Base-by-base conservation (phyloP, 257 asterid species). In the Lithospermum erythrorhizon region DNA sequence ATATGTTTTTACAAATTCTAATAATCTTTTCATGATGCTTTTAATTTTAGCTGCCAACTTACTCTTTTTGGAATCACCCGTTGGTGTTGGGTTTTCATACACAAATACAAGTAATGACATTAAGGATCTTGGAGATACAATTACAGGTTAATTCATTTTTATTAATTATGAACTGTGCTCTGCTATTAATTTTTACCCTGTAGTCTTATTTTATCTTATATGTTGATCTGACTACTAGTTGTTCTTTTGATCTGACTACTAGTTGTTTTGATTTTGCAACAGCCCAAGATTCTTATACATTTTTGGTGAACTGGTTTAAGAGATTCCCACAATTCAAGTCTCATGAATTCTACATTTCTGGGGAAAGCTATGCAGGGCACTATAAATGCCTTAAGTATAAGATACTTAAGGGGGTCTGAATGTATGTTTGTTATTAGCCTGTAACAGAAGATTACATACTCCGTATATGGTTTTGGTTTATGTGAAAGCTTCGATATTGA, bases 11-110 rank as follows among this genome's bases (percentile, higher is more conserved):
- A 27, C 32, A 0, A 27, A 6, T 27, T 27, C 6, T 27, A 27
- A 5, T 27, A 27, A 5, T 6, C 0, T 21, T 15, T 24, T 3
- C 30, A 13, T 41, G 16, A 20, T 57, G 63, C 17, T 29, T 6
- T 35, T 14, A 0, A 47, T 66, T 53, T 54, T 41, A 90, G 98
- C 78, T 19, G 94, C 93, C 35, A 91, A 91, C 67, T 77, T 91
- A 68, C 74, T 91, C 9, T 84, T 91, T 64, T 27, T 91, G 68
- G 96, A 91, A 70, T 79, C 96, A 15, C 98, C 98, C 2, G 81
- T 79, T 64, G 98, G 98, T 17, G 98, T 91, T 69, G 98, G 96
- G 55, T 91, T 86, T 72, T 91, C 98, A 15, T 91, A 88, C 70
- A 83, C 95, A 55, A 91, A 91, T 81, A 91, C 94, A 14, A 70